Evolutionary conservation across 2,329 filamentous ascomycete species (phyloP), one percentile per base, ranked within the genome.

Genomic region (Chrysoporthe deuterocubensis): DNA sequence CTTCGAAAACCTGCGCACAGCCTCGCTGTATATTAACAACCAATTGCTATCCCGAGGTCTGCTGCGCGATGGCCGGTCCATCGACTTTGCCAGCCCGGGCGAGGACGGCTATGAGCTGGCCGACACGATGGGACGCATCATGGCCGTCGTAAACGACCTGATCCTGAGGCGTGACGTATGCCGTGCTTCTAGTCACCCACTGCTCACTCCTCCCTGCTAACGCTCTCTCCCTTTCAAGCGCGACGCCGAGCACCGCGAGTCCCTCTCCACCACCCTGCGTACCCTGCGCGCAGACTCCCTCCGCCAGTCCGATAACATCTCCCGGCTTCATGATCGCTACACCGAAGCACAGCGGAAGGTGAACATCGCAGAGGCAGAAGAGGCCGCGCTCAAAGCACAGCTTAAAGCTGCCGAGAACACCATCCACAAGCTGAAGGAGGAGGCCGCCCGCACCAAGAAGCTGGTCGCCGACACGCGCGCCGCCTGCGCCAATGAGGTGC

Each of bases 61-160:
- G 11, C 78, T 91, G 34, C 84, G 87, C 72, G 88, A 90, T 85
- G 89, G 91, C 72, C 88, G 91, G 74, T 83, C 82, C 54, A 92
- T 99, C 79, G 90, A 97, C 78, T 99, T 99, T 78, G 89, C 92
- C 69, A 83, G 88, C 70, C 90, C 92, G 9, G 87, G 87, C 64
- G 84, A 87, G 71, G 85, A 84, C 68, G 87, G 90, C 86, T 75
- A 67, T 58, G 74, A 74, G 44, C 72, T 84, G 54, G 76, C 78
- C 34, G 87, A 86, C 62, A 92, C 92, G 21, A 95, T 96, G 89
- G 91, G 92, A 26, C 88, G 89, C 72, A 90, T 98, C 73, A 97
- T 99, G 81, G 92, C 95, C 76, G 86, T 99, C 34, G 89, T 99
- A 61, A 97, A 99, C 79, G 96, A 99, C 76, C 81, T 99, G 73